These are phyloP conservation scores for Termitomyces eurrhizus DNA, from an alignment of 768 basidiomycete species.

Conservation along the genomic window DNA sequence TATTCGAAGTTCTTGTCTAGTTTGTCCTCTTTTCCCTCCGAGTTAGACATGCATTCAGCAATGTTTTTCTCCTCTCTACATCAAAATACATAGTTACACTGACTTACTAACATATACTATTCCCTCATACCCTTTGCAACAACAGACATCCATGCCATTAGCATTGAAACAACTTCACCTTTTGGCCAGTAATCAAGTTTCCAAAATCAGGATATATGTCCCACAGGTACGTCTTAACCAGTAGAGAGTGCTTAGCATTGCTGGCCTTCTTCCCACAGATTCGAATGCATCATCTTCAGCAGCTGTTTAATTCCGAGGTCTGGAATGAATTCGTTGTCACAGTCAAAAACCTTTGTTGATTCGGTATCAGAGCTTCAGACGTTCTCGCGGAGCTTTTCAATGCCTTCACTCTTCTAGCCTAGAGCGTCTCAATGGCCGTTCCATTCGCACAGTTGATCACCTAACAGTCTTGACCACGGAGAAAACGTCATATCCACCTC, in stretches of 20 bases:
- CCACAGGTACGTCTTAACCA: too few relatives aligned
- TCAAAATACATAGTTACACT: too few relatives aligned
- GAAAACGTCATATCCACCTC: too few relatives aligned
- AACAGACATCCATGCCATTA: neutral
- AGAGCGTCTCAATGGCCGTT: neutral
- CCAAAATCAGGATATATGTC: neutral
- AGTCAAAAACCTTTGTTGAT: neutral
- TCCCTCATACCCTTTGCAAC: too few relatives aligned
- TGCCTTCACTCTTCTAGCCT: neutral
- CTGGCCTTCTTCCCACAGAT: neutral
- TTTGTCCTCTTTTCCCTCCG: too few relatives aligned
- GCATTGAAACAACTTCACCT: neutral
- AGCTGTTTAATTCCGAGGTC: neutral
- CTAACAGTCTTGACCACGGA: too few relatives aligned
- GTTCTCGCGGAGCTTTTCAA: neutral
- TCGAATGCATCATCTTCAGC: neutral
- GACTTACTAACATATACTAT: neutral
- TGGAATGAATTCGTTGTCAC: neutral
- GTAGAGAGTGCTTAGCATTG: neutral
- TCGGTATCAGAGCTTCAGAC: too few relatives aligned
- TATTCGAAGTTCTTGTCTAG: too few relatives aligned
- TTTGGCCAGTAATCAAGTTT: neutral
- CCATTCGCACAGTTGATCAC: neutral
- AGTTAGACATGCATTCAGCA: too few relatives aligned
- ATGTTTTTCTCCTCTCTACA: too few relatives aligned